A percentile compares a stretch with the other conserved stretches of the same genome.
These are phyloP conservation scores for Rhodamnia rubescens DNA, from an alignment of 345 rosid genomes.

Conservation along the genomic window DNA sequence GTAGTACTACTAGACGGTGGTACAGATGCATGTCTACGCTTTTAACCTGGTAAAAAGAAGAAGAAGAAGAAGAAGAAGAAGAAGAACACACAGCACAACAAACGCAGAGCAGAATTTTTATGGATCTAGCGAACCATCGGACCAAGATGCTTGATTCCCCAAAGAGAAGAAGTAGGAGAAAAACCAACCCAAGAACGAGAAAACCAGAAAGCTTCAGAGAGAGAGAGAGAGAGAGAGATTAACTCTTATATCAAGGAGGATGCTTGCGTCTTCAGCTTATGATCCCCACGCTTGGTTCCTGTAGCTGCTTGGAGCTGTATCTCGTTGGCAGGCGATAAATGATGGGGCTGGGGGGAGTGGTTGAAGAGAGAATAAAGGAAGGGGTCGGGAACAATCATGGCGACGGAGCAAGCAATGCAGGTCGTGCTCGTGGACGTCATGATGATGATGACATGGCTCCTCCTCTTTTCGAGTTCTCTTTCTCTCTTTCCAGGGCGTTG, in stretches of 20 bases:
- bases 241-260: not conserved
- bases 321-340: not conserved
- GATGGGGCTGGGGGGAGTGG: not conserved
- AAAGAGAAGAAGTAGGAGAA: not conserved
- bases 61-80: not conserved
- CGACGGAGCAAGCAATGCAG: not conserved
- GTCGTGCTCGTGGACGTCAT: not conserved
- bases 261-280: not conserved
- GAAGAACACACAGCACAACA: not conserved
- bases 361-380: not conserved
- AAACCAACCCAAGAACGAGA: not conserved
- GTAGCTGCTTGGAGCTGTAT: not conserved
- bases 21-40: not conserved
- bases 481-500: not conserved
- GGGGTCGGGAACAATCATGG: not conserved
- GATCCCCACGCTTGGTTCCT: not conserved
- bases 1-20: not conserved
- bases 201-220: not conserved
- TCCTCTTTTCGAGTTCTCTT: not conserved
- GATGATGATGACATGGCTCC: not conserved
- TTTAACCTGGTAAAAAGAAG: not conserved
- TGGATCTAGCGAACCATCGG: conserved; percentile 8
- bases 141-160: conserved; percentile 34
- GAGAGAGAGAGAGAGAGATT: not conserved
- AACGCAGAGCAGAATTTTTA: not conserved